Base-by-base conservation (phyloP, 2,329 filamentous ascomycete species). In the Thelonectria olida region DNA sequence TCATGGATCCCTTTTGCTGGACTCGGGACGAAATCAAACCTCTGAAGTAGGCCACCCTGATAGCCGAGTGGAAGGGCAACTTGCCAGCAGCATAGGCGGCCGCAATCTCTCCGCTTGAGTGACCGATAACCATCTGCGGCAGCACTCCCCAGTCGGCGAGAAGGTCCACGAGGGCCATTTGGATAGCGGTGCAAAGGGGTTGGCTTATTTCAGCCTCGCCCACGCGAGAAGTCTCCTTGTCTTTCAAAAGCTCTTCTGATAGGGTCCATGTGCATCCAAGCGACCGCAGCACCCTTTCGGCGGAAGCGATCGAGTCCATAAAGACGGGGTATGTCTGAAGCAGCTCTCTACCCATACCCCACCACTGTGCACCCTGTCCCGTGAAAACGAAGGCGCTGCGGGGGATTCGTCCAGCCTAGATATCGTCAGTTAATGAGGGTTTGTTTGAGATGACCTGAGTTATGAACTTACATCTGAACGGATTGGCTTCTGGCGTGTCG, bases 31-130 rank as follows among this genome's bases (percentile, higher is more conserved):
- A 78, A 62, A 47, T 19, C 7, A 50, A 15, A 19, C 79, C 81
- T 10, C 81, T 74, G 62, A 79, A 78, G 69, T 85, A 87, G 1
- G 84, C 84, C 17, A 82, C 76, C 1, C 75, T 74, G 68, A 84
- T 76, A 45, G 78, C 78, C 1, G 77, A 73, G 20, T 80, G 74
- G 20, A 80, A 77, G 4, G 75, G 75, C n/a, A 47, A 17, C 19
- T 79, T 73, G 6, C 81, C 79, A 1, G 76, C 72, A 2, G 79
- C 74, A 60, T 80, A 83, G 0, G 81, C 81, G 15, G 81, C 80
- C 2, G 72, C 79, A 48, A 83, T 82, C 56, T 84, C 82, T n/a
- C 82, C 82, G 49, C 72, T 76, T 0, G 80, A 82, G 63, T 84
- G 82, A 1, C 81, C 80, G 3, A 74, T 70, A 1, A 82, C 80